These are phyloP conservation scores for Alternaria gansuensis DNA, from an alignment of 2,329 filamentous ascomycete genomes.

Conservation along the genomic window DNA sequence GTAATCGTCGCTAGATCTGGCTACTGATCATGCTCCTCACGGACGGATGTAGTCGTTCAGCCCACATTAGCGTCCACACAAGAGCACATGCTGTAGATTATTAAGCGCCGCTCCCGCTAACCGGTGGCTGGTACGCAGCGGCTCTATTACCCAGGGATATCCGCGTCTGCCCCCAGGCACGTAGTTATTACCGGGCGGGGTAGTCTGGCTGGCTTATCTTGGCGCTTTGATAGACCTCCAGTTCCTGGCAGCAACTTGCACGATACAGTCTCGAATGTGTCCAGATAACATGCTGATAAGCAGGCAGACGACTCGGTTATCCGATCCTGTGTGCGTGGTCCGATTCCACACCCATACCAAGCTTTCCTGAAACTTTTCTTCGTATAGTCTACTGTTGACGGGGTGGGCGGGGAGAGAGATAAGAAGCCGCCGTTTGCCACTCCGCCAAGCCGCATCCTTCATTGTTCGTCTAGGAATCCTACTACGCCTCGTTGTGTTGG, in stretches of 20 bases:
- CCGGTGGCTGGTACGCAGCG: background rate
- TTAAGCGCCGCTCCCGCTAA: slow-evolving; percentile 1
- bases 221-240: background rate
- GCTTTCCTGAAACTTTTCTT: slow-evolving; percentile 1
- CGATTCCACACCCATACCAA: background rate
- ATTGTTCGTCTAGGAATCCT: background rate
- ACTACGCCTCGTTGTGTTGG: slow-evolving; percentile 4
- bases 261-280: background rate
- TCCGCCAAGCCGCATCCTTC: slow-evolving; percentile 1
- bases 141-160: slow-evolving; percentile 11
- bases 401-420: slow-evolving; percentile 3
- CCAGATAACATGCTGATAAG: background rate
- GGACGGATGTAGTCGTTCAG: background rate
- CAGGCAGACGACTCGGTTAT: background rate
- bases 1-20: background rate
- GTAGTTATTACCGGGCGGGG: background rate
- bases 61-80: background rate
- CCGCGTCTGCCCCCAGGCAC: slow-evolving; percentile 13
- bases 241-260: slow-evolving; percentile 3
- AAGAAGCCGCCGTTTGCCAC: slow-evolving; percentile 5
- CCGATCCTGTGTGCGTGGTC: background rate
- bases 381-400: background rate
- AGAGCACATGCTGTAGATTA: background rate
- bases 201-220: background rate
- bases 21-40: background rate